These are phyloP conservation scores for Sphagnum magellanicum DNA, from an alignment of 228 moss, liverwort and hornwort genomes.

Conservation along the genomic window DNA sequence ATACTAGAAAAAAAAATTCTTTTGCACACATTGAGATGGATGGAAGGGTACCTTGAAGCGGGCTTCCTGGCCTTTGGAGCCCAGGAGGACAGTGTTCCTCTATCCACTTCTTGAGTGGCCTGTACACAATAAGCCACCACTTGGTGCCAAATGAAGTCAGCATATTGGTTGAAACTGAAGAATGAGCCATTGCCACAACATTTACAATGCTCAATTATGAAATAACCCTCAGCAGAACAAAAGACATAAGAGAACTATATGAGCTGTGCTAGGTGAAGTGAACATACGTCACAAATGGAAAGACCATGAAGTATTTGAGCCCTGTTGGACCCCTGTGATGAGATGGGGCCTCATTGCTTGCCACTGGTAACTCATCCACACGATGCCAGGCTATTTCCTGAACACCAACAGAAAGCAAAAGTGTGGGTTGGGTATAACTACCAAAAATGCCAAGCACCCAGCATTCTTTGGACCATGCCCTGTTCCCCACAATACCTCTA, in stretches of 20 bases:
- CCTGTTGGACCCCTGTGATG: slow-evolving; percentile 95
- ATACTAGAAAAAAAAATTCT: too few species aligned
- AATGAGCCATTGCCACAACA: too few species aligned
- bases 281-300: slow-evolving; percentile 59
- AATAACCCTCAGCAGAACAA: too few species aligned
- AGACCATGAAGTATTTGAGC: slow-evolving; percentile 94
- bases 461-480: too few species aligned
- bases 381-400: slow-evolving; percentile 97
- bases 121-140: slow-evolving; percentile 1
- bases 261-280: not conserved
- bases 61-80: slow-evolving; percentile 21
- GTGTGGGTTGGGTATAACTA: too few species aligned
- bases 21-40: too few species aligned
- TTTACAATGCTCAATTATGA: too few species aligned
- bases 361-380: slow-evolving; percentile 85
- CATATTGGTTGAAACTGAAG: too few species aligned
- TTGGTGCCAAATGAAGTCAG: not conserved
- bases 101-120: slow-evolving; percentile 70
- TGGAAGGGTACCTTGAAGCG: slow-evolving; percentile 15
- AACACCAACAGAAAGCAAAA: not conserved
- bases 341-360: slow-evolving; percentile 66
- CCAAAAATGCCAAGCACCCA: too few species aligned
- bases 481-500: too few species aligned
- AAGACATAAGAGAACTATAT: too few species aligned
- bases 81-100: slow-evolving; percentile 28